Evolutionary conservation across 352 stramenopile species (phyloP).

Genomic region (Phytophthora parvispora): DNA sequence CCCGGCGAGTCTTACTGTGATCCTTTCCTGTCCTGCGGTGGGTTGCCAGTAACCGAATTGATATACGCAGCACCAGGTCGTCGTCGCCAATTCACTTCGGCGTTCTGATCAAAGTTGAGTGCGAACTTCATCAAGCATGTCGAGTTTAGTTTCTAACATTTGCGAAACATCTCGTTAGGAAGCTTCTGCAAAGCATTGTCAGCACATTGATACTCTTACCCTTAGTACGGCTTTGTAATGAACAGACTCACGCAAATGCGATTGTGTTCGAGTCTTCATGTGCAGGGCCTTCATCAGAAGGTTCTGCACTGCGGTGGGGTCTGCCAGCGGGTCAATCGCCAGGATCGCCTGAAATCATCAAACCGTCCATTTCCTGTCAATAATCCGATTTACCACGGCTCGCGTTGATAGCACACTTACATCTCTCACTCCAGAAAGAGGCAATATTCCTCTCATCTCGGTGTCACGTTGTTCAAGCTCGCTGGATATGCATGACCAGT

Average conservation of each 20-base stretch:
- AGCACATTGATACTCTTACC: slow-evolving; percentile 24
- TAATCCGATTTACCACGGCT: not conserved
- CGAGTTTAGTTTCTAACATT: slow-evolving; percentile 71
- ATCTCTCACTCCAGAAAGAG: slow-evolving; percentile 38
- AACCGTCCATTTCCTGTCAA: not conserved
- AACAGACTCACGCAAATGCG: slow-evolving; percentile 60
- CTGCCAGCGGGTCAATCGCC: slow-evolving; percentile 61
- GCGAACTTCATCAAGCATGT: slow-evolving; percentile 81
- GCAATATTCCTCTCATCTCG: slow-evolving; percentile 52
- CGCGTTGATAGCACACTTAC: slow-evolving; percentile 2
- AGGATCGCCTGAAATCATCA: slow-evolving; percentile 33
- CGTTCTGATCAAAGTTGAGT: slow-evolving; percentile 75
- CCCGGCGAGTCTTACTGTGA: not conserved
- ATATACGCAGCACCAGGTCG: slow-evolving; percentile 16
- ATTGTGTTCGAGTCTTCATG: slow-evolving; percentile 51
- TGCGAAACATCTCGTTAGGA: not conserved
- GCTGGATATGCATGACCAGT: too few relatives aligned
- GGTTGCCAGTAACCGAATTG: not conserved
- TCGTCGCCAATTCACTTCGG: slow-evolving; percentile 61
- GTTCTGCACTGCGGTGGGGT: slow-evolving; percentile 35
- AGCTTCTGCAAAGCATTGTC: not conserved
- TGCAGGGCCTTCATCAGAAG: slow-evolving; percentile 52
- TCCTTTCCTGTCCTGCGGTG: not conserved
- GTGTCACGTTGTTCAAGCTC: slow-evolving; percentile 67
- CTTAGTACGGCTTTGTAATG: slow-evolving; percentile 66